Base-by-base conservation (phyloP, 345 rosid species). In the Heritiera fomes region DNA sequence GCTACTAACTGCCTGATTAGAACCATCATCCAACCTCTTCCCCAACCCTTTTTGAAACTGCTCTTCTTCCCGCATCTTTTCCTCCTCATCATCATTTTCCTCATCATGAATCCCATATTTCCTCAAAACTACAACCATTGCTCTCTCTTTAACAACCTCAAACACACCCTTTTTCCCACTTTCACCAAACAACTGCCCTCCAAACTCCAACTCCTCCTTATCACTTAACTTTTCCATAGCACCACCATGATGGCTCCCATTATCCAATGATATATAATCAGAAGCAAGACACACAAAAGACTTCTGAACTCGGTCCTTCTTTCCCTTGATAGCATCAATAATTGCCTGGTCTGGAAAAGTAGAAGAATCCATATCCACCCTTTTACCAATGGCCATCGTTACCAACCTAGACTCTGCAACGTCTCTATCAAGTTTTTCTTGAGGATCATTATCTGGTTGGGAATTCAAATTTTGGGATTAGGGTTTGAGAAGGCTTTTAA, bases 41-140 rank as follows among this genome's bases (percentile, higher is more conserved):
- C 28, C 28, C 28, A 23, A 84, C 71, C 90, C 97, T 87, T 95
- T 95, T 86, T 92, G 90, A 59, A 87, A 86, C 71, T 95, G 98
- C 90, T 92, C 99, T 77, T 91, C 98, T 82, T 93, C 97, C 97
- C 98, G 93, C 76, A 91, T 84, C 83, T 89, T 91, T 73, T 90
- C 96, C 82, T 90, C 97, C 79, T 94, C 96, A 78, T 65, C 70
- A 71, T 93, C 95, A 13, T 87, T 90, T 45, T 84, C 87, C 76
- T 64, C 86, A 60, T 66, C 81, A 71, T 38, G 49, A 65, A 71
- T 3, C 45, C 30, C 30, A 28, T 79, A 82, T 75, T 79, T 80
- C 38, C 53, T 71, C 20, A 17, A 52, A 71, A 49, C 75, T 71
- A 13, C 77, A 64, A 62, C 83, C 38, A 61, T 49, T 56, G 75